These are phyloP conservation scores for Microbotryum saponariae DNA, from an alignment of 1,284 basidiomycete species.

Conservation along the genomic window DNA sequence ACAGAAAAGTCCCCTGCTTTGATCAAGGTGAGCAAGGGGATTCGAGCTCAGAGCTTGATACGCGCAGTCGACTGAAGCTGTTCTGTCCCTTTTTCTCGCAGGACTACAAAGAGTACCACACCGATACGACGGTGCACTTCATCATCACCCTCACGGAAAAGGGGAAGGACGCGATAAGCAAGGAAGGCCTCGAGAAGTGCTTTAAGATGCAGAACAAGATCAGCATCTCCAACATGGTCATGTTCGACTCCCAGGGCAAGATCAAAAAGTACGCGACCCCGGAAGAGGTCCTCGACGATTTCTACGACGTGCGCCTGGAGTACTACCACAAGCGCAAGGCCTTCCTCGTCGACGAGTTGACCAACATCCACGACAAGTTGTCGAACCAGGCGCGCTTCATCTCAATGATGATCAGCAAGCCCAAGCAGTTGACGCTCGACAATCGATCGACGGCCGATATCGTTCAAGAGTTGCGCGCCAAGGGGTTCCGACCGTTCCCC, in stretches of 20 bases:
- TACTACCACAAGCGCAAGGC: slow-evolving; percentile 96
- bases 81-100: slow-evolving; percentile 38
- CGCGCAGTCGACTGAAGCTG: slow-evolving; percentile 2
- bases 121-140: slow-evolving; percentile 88
- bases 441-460: slow-evolving; percentile 86
- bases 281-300: slow-evolving; percentile 89
- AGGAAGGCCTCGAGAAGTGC: slow-evolving; percentile 78
- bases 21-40: slow-evolving; percentile 44
- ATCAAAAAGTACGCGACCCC: slow-evolving; percentile 88
- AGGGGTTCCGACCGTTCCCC: slow-evolving; percentile 83
- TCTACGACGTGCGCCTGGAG: slow-evolving; percentile 79
- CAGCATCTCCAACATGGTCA: slow-evolving; percentile 94
- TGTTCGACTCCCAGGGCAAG: slow-evolving; percentile 92
- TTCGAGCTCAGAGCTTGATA: slow-evolving; percentile 6
- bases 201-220: slow-evolving; percentile 84
- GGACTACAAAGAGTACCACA: slow-evolving; percentile 96
- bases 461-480: slow-evolving; percentile 71
- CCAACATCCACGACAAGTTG: slow-evolving; percentile 71
- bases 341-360: slow-evolving; percentile 75
- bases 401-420: slow-evolving; percentile 75
- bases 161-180: slow-evolving; percentile 76
- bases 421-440: slow-evolving; percentile 73
- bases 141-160: slow-evolving; percentile 71
- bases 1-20: slow-evolving; percentile 55
- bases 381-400: slow-evolving; percentile 96